These are phyloP conservation scores for Sporothrix globosa DNA, from an alignment of 2,329 filamentous ascomycete species.

Conservation along the genomic window DNA sequence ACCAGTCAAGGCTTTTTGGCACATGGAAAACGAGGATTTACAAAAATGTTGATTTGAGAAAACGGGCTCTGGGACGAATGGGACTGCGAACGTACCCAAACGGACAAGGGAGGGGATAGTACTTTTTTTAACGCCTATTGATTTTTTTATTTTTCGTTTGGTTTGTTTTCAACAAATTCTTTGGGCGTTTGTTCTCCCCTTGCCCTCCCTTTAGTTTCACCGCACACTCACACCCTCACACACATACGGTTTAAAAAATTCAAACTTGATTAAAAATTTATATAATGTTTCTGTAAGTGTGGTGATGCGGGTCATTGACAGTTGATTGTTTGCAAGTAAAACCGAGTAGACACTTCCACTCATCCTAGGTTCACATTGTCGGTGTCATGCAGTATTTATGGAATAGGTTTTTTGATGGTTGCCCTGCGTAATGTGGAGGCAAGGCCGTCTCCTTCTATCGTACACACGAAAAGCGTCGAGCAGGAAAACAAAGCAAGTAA, in stretches of 20 bases:
- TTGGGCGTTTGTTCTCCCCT: slow-evolving; percentile 24
- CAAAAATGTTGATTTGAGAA: slow-evolving; percentile 11
- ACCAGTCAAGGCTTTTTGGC: background rate
- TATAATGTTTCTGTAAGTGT: background rate
- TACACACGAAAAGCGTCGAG: slow-evolving; percentile 15
- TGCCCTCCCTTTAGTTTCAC: background rate
- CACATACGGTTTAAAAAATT: slow-evolving; percentile 9
- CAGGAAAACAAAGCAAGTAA: background rate
- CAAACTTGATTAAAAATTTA: slow-evolving; percentile 21
- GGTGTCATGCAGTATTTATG: background rate
- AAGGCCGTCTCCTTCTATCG: slow-evolving; percentile 17
- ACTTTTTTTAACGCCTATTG: slow-evolving; percentile 2
- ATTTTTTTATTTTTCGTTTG: slow-evolving; percentile 12
- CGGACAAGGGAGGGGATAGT: background rate
- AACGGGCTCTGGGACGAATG: slow-evolving; percentile 17
- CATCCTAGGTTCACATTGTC: background rate
- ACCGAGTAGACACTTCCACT: background rate
- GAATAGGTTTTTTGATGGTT: background rate
- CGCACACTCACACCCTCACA: slow-evolving; percentile 8
- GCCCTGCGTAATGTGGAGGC: slow-evolving; percentile 22
- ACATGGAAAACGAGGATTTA: background rate
- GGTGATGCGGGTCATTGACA: background rate
- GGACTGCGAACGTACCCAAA: background rate
- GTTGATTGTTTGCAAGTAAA: no score
- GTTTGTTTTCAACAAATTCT: background rate